Conservation (phyloP, 495 filamentous ascomycete species). For the Cercophora sp. region DNA sequence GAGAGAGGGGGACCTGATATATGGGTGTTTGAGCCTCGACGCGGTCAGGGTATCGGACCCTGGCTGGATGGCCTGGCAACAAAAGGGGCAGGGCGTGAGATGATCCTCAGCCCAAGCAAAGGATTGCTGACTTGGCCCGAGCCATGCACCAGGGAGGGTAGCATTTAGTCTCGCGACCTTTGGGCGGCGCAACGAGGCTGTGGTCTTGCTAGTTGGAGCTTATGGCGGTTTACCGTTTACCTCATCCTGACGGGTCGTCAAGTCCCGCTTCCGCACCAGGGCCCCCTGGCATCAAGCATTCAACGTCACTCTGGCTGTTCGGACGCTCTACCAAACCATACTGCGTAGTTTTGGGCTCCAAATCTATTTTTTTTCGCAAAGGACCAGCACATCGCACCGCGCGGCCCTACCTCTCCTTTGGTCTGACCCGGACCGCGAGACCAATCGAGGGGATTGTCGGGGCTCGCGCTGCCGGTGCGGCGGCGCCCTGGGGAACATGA, state of each 20-base stretch:
- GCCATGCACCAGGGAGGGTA: slow-evolving; percentile 1
- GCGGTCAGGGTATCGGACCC: neutral
- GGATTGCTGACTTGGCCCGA: slow-evolving; percentile 3
- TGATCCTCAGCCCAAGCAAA: slow-evolving; percentile 14
- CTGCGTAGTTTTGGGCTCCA: too few relatives aligned
- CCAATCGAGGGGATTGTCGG: slow-evolving; percentile 8
- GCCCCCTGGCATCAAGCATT: neutral
- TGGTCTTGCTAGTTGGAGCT: neutral
- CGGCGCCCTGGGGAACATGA: slow-evolving; percentile 5
- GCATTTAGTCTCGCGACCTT: slow-evolving; percentile 1
- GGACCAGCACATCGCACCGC: slow-evolving; percentile 1
- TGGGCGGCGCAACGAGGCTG: slow-evolving; percentile 1
- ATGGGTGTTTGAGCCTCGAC: slow-evolving; percentile 1
- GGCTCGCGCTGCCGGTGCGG: slow-evolving; percentile 7
- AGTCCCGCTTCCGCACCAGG: neutral
- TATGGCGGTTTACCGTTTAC: neutral
- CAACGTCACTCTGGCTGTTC: too few relatives aligned
- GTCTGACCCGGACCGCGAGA: slow-evolving; percentile 4
- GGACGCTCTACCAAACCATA: too few relatives aligned
- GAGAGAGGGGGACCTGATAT: slow-evolving; percentile 9
- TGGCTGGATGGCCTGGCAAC: slow-evolving; percentile 7
- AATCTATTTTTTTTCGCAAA: too few relatives aligned
- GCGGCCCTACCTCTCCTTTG: slow-evolving; percentile 1
- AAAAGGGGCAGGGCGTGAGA: neutral
- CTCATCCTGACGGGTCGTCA: neutral